Percentiles rank a stretch among this genome's conserved stretches.
phyloP scores from a whole-genome alignment of 495 filamentous ascomycete genomes.

The Tirmania nivea region DNA sequence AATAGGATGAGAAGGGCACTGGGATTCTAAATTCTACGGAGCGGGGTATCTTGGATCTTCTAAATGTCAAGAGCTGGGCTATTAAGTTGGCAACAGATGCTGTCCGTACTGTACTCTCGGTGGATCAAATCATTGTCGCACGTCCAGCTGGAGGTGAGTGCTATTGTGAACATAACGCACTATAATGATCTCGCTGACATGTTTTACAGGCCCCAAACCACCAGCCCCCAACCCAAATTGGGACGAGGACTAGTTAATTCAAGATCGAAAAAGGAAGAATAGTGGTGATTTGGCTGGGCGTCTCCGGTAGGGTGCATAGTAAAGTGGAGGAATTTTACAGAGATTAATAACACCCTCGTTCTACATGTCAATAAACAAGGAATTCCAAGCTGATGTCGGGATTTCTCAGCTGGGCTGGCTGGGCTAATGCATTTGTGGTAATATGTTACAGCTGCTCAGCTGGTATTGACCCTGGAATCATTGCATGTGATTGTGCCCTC shows the following conservation, averaged over 20 bases:
- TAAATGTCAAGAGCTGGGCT: conserved; percentile 82
- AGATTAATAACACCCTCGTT: too few relatives aligned
- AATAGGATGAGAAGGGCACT: conserved; percentile 44
- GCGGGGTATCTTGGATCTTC: conserved; percentile 77
- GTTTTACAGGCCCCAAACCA: conserved; percentile 54
- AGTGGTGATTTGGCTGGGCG: too few relatives aligned
- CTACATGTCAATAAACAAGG: too few relatives aligned
- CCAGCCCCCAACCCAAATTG: conserved; percentile 90
- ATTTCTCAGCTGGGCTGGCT: too few relatives aligned
- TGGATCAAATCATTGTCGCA: conserved; percentile 98
- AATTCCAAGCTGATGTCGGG: too few relatives aligned
- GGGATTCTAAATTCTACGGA: conserved; percentile 76
- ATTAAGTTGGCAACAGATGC: conserved; percentile 92
- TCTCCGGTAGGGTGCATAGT: too few relatives aligned
- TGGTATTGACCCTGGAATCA: too few relatives aligned
- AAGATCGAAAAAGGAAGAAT: too few relatives aligned
- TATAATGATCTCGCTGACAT: neutral
- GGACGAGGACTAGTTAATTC: conserved; percentile 63
- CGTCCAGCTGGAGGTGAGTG: conserved; percentile 52
- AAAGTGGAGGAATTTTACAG: too few relatives aligned
- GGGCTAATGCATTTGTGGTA: too few relatives aligned
- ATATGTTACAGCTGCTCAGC: too few relatives aligned
- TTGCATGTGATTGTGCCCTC: too few relatives aligned
- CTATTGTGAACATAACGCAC: neutral
- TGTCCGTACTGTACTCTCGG: conserved; percentile 78